Base-by-base conservation (phyloP, 2,329 filamentous ascomycete species). In the Bipolaris victoriae region DNA sequence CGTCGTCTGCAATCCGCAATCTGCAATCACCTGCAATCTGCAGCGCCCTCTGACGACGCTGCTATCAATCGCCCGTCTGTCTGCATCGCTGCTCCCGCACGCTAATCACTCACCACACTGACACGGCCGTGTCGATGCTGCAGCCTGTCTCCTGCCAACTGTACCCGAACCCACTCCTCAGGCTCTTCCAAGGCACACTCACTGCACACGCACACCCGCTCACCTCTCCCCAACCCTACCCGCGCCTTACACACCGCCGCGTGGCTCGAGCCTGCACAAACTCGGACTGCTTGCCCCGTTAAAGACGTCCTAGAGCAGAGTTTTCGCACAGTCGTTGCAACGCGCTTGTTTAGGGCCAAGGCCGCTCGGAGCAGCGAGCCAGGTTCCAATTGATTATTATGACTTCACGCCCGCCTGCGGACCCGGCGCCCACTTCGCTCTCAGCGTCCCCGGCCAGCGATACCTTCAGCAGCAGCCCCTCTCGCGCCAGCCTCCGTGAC, bases 271-370 rank as follows among this genome's bases (percentile, higher is more conserved):
- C 63, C 55, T 62, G 55, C 55, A 48, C 60, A 57, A 59, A 65
- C 58, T 70, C 66, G 68, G 69, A 67, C 66, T 60, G 65, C 64
- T 66, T 70, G 65, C 66, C 67, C 72, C 71, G 70, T 74, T 66
- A 62, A 68, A 63, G 62, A 52, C 51, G 62, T 56, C 51, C 59
- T 66, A 50, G 60, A 62, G 65, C 68, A 76, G 73, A 73, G 65
- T 70, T 76, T 74, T 74, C 67, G 63, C 66, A 62, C 48, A 40
- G 61, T 64, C 66, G 62, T 62, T 64, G 61, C 63, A 58, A 37
- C 60, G 64, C 66, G 70, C 66, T 69, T 70, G 58, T 66, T 68
- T 67, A 61, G 64, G 70, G 68, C 66, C 66, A 70, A 72, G 64
- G 70, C 69, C 65, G 66, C 63, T 60, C 60, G 63, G 63, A 64